Base-by-base conservation (phyloP, 208 protist genomes). In the Lotmaria passim region DNA sequence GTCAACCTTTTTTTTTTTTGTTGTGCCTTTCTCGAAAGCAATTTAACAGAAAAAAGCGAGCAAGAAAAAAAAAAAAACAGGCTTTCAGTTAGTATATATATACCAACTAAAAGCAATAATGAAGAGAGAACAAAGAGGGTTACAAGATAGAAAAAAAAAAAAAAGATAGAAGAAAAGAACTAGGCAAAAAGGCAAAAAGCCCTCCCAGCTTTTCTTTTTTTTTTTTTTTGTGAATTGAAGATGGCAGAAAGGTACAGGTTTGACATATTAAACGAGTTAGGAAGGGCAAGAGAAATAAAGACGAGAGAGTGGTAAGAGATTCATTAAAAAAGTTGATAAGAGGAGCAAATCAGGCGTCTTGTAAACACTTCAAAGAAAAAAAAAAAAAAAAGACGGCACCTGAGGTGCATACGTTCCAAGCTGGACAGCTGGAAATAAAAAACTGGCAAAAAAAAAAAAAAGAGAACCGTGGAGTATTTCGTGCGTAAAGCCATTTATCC, bases 121-220 rank as follows among this genome's bases (percentile, higher is more conserved):
- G 57, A 26, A 3, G 52, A 55, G 24, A 48, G 26, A 21, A 66
- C 46, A 57, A 51, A 14, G 36, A 34, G 4, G 34, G 28, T 10
- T 7, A 23, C 41, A 28, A 55, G 31, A 61, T 3, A 39, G 44
- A 60, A 41, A 57, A 11, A 39, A 38, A 38, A 47, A 47, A 43
- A 48, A 28, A 12, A 51, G 36, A 19, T 19, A 57, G 30, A 66
- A 34, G 17, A 43, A 28, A 67, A 61, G 8, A 5, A 52, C 10
- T 10, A 39, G 24, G 24, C 11, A 36, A 53, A 53, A 51, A 69
- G 39, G 53, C 47, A 38, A 59, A 17, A 33, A 41, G 52, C 31
- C n/a, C 26, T 58, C 41, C n/a, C 52, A 28, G 10, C 1, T 23
- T 55, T 38, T 55, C 28, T 55, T 7, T 4, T 7, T 17, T 15